phyloP scores from a whole-genome alignment of 345 rosid species.

The Murraya paniculata region DNA sequence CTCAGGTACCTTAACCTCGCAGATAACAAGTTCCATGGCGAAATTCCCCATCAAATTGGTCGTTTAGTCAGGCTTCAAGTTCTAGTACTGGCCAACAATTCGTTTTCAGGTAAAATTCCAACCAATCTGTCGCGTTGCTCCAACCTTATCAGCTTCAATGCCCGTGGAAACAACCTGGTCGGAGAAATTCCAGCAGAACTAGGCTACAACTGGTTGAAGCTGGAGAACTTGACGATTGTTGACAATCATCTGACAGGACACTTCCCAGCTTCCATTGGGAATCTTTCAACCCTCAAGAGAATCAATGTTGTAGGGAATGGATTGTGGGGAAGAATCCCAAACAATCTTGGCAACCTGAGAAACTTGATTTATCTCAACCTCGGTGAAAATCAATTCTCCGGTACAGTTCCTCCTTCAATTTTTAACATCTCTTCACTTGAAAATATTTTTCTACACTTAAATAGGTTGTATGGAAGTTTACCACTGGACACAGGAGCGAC shows the following conservation, averaged over 20 bases:
- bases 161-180: background rate
- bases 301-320: rapidly evolving
- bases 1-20: no score
- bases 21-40: no score
- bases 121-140: background rate
- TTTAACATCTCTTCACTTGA: slow-evolving; percentile 10
- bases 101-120: no score
- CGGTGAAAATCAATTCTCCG: rapidly evolving
- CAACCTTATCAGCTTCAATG: background rate
- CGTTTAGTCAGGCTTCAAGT: no score
- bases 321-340: slow-evolving; percentile 1
- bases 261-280: slow-evolving; percentile 5
- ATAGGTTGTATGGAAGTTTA: slow-evolving; percentile 20
- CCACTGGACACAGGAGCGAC: background rate
- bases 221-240: rapidly evolving
- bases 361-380: rapidly evolving
- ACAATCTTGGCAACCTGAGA: slow-evolving; percentile 2
- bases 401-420: slow-evolving; percentile 22
- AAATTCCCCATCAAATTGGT: no score
- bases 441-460: rapidly evolving
- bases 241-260: background rate
- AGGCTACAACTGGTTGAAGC: slow-evolving; percentile 5
- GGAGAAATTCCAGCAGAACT: slow-evolving; percentile 17
- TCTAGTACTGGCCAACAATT: no score
- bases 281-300: background rate